Evolutionary conservation across 169 alveolate genomes (phyloP), one percentile per base, ranked within the genome.

Genomic region (Plasmodium relictum): DNA sequence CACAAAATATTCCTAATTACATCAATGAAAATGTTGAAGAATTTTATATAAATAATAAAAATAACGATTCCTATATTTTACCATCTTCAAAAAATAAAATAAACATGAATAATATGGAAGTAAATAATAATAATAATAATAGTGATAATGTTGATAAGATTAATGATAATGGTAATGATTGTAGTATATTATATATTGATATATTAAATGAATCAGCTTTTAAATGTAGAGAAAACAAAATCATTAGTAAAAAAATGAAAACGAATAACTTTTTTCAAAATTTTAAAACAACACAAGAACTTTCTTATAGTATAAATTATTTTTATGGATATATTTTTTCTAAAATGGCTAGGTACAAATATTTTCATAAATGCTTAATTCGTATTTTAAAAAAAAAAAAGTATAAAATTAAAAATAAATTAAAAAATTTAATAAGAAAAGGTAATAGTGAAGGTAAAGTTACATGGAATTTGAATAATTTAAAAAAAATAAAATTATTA

Each of bases 321-420:
- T 83, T 83, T 31, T 31, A 83, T 50, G 91, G 91, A 31, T 83
- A 39, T 39, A 68, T 83, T 8, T 68, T 83, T 56, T 68, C 91
- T 52, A 83, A 68, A 83, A 83, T 83, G 91, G 63, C 80, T 12
- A 66, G 91, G 54, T 83, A 83, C 52, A 83, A 83, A 83, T 83
- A 68, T 68, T 83, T 83, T 39, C 91, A 83, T 62, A 83, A 83
- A 58, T 83, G 91, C 22, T 68, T 83, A 69, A 83, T 83, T 39
- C 10, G 91, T 45, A 68, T 83, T 54, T 24, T 83, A 39, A 83
- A 83, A 41, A 12, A 65, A 45, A 74, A 69, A 39, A 80, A 66
- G 42, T 37, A 20, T 14, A 80, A 80, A 80, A 12, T 9, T 9
- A 54, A 50, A 62, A 76, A 41, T 22, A 45, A 48, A 26, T 48